Evolutionary conservation across 2,329 filamentous ascomycete species (phyloP).

Genomic region (Diaporthe caulivora): DNA sequence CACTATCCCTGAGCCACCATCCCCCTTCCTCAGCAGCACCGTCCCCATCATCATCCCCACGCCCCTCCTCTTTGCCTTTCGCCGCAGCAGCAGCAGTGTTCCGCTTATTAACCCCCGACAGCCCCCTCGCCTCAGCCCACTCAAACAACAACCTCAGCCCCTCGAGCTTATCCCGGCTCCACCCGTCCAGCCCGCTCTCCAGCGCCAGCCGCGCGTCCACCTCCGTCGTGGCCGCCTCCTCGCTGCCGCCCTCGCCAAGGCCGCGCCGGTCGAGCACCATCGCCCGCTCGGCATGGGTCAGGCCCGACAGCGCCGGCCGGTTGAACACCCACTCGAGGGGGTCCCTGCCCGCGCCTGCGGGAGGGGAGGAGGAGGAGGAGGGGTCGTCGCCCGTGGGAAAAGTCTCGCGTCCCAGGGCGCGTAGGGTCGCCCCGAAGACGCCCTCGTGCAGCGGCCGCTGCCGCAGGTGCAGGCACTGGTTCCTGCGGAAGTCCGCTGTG

Average conservation of each 20-base stretch:
- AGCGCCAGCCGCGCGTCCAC: slow-evolving; percentile 82
- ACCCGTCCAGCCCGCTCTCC: slow-evolving; percentile 60
- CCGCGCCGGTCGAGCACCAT: slow-evolving; percentile 67
- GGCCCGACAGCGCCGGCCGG: slow-evolving; percentile 65
- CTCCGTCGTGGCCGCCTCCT: slow-evolving; percentile 53
- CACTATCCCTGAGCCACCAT: slow-evolving; percentile 69
- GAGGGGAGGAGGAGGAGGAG: slow-evolving; percentile 57
- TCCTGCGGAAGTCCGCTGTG: slow-evolving; percentile 72
- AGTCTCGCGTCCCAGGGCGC: slow-evolving; percentile 71
- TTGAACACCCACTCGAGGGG: slow-evolving; percentile 83
- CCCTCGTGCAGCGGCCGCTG: slow-evolving; percentile 76
- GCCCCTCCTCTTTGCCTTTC: slow-evolving; percentile 40
- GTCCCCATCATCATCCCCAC: slow-evolving; percentile 43
- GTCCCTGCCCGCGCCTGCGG: slow-evolving; percentile 48
- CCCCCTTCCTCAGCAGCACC: too few species aligned
- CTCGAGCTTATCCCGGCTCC: slow-evolving; percentile 57
- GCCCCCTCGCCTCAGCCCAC: slow-evolving; percentile 63
- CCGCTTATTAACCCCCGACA: slow-evolving; percentile 42
- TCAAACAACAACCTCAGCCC: slow-evolving; percentile 67
- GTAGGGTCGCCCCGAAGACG: slow-evolving; percentile 79
- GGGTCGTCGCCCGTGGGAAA: background rate
- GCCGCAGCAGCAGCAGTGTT: background rate
- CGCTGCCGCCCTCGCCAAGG: slow-evolving; percentile 61
- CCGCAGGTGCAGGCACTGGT: slow-evolving; percentile 81
- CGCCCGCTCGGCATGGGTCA: slow-evolving; percentile 75